These are phyloP conservation scores for Candida maltosa DNA, from an alignment of 805 yeast species.

Conservation along the genomic window DNA sequence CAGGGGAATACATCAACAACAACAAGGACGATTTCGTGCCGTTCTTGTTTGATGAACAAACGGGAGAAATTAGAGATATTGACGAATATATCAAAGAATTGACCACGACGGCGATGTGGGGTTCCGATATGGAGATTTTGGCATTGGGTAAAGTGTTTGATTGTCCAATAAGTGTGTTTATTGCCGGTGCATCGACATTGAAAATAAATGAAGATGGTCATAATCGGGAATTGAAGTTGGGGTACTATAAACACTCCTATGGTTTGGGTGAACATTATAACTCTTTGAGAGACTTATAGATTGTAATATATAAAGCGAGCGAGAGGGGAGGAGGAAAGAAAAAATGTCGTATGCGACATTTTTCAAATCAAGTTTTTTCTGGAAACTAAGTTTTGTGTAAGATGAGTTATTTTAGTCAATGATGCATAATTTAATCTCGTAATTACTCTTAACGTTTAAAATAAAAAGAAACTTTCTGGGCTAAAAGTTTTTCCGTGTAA, in stretches of 20 bases:
- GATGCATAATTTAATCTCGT: too few species aligned
- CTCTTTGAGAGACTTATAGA: conserved; percentile 40
- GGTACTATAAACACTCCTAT: conserved; percentile 78
- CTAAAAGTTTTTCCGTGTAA: too few species aligned
- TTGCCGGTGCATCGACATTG: conserved; percentile 72
- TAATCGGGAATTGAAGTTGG: conserved; percentile 52
- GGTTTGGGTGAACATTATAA: conserved; percentile 96
- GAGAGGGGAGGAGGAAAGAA: background rate
- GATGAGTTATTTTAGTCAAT: too few species aligned
- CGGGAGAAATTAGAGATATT: conserved; percentile 60
- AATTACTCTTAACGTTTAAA: too few species aligned
- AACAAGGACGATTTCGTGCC: conserved; percentile 75
- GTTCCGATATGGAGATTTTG: conserved; percentile 87
- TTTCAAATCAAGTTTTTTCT: too few species aligned
- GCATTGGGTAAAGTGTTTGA: conserved; percentile 73
- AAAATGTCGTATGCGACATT: background rate
- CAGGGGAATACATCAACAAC: conserved; percentile 63
- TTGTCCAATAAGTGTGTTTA: conserved; percentile 71
- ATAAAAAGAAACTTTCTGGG: too few species aligned
- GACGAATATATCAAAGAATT: conserved; percentile 67
- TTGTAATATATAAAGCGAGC: background rate
- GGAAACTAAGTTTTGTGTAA: too few species aligned
- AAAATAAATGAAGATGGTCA: conserved; percentile 57
- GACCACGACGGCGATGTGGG: conserved; percentile 87
- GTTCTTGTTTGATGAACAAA: conserved; percentile 76